These are phyloP conservation scores for Phialophora macrospora DNA, from an alignment of 2,329 filamentous ascomycete genomes.

Conservation along the genomic window DNA sequence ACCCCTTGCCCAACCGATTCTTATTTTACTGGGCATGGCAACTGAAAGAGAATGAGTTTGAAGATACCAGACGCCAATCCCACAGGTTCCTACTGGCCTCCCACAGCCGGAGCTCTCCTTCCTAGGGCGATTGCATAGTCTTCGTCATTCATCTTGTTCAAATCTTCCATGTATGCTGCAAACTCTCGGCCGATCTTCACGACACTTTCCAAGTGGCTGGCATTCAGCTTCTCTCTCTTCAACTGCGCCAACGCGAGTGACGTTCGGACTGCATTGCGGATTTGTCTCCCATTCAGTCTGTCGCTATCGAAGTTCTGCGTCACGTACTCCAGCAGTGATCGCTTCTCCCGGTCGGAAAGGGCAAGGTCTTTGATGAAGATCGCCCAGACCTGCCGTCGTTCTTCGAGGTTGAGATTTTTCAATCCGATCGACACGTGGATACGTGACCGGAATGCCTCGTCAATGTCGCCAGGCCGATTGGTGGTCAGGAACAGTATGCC, in stretches of 20 bases:
- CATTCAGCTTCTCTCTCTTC: neutral
- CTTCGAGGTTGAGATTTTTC: neutral
- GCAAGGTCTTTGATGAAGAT: neutral
- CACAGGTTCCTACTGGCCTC: neutral
- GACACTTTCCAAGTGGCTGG: neutral
- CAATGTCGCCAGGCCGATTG: neutral
- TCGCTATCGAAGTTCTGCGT: neutral
- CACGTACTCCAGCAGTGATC: neutral
- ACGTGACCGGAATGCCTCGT: neutral
- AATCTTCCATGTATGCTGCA: neutral
- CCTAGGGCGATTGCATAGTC: neutral
- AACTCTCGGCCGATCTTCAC: neutral
- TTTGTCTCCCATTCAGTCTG: neutral
- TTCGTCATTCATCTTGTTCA: neutral
- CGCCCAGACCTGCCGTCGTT: neutral
- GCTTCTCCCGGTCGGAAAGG: neutral
- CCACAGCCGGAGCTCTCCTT: neutral
- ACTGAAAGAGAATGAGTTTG: neutral
- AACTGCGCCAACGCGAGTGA: neutral
- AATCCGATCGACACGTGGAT: neutral
- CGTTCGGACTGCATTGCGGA: neutral
- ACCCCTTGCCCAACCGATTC: neutral
- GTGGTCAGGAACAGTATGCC: neutral
- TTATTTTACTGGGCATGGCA: neutral
- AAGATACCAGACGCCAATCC: neutral